Conservation (phyloP, 2,329 filamentous ascomycete species). For the Teratosphaeria pseudoeucalypti region DNA sequence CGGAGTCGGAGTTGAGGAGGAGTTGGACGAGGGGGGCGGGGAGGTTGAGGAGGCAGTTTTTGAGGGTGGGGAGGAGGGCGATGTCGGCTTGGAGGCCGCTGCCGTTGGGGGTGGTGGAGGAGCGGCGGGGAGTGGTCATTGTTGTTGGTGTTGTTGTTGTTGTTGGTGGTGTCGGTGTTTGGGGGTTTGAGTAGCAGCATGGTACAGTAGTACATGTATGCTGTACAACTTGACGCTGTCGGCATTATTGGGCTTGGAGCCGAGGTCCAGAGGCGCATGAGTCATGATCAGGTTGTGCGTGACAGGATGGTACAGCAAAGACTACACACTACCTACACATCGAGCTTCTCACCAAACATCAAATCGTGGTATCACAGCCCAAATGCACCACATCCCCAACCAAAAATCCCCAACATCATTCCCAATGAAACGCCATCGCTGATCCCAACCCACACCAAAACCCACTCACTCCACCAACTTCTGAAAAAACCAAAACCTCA, state of each 20-base stretch:
- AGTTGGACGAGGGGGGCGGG: slow-evolving; percentile 74
- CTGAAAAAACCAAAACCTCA: neutral
- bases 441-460: neutral
- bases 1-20: slow-evolving; percentile 80
- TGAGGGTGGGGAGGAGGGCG: slow-evolving; percentile 66
- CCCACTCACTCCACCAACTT: neutral
- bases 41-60: slow-evolving; percentile 91
- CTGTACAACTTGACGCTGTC: too few species aligned
- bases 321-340: neutral
- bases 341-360: neutral
- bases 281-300: neutral
- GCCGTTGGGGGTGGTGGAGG: neutral
- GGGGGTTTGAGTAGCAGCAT: too few species aligned
- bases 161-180: neutral
- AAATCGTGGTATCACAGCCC: neutral
- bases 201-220: too few species aligned
- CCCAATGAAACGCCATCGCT: neutral
- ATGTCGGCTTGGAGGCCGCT: slow-evolving; percentile 29
- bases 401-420: neutral
- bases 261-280: neutral
- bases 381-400: neutral
- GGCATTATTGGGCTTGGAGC: neutral
- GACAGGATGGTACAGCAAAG: neutral
- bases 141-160: neutral
- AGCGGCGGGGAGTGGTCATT: neutral